Conservation (phyloP, 306 rosid species). For the Cicer judaicum region DNA sequence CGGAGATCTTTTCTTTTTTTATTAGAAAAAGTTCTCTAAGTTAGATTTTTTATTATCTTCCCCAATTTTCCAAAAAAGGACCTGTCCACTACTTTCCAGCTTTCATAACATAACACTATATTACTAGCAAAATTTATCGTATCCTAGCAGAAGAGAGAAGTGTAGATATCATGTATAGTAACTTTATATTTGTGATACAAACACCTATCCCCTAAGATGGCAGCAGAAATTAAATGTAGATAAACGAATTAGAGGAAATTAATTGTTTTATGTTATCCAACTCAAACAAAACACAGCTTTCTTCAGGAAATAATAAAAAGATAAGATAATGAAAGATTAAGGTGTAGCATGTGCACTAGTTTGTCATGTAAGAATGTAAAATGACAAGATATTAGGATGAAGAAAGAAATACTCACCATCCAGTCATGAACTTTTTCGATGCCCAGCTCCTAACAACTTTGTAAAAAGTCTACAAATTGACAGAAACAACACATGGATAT, state of each 20-base stretch:
- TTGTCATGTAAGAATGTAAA: slow-evolving; percentile 24
- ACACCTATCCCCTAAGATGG: slow-evolving; percentile 16
- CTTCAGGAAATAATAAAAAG: background rate
- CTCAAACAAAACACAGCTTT: background rate
- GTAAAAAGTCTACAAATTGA: slow-evolving; percentile 77
- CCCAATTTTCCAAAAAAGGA: background rate
- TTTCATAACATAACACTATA: background rate
- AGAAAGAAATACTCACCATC: slow-evolving; percentile 69
- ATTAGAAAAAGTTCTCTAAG: background rate
- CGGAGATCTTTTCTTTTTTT: background rate
- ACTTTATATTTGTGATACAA: background rate
- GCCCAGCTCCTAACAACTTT: slow-evolving; percentile 95
- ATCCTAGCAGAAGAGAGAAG: slow-evolving; percentile 7
- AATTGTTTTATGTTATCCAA: background rate
- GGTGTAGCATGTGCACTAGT: slow-evolving; percentile 23
- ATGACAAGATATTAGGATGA: slow-evolving; percentile 23
- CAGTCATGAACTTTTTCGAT: slow-evolving; percentile 94
- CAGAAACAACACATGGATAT: slow-evolving; percentile 31
- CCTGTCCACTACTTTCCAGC: background rate
- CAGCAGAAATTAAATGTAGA: slow-evolving; percentile 21
- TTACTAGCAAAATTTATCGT: background rate
- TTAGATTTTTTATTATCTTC: background rate
- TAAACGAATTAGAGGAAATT: background rate
- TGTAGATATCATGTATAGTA: background rate
- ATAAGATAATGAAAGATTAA: slow-evolving; percentile 28